Conservation (phyloP, 257 asterid species). For the Gardenia jasminoides region DNA sequence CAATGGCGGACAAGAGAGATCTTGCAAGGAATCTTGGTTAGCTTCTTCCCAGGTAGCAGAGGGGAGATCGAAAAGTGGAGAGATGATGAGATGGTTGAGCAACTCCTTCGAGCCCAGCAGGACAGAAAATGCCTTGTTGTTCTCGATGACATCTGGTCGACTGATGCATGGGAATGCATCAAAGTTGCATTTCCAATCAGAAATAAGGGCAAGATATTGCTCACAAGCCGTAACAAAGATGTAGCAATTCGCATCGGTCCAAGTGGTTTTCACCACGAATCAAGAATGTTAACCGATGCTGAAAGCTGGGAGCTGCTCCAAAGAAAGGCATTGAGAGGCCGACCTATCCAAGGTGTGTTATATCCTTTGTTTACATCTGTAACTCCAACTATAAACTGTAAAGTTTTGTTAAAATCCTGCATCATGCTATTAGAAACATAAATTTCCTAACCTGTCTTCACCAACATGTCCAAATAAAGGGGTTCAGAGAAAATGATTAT, state of each 20-base stretch:
- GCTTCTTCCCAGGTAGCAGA: neutral
- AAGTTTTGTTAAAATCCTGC: no score
- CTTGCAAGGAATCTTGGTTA: neutral
- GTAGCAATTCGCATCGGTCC: neutral
- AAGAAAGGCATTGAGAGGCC: neutral
- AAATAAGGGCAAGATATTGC: neutral
- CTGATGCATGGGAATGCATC: constrained; percentile 1
- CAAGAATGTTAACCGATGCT: no score
- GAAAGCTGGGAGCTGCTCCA: constrained; percentile 8
- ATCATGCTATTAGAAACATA: no score
- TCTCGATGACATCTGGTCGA: neutral
- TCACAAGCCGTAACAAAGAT: neutral
- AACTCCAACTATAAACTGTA: no score
- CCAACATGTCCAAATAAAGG: no score
- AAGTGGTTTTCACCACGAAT: neutral
- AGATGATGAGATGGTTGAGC: neutral
- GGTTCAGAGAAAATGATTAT: no score
- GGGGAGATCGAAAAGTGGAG: neutral
- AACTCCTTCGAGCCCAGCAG: neutral
- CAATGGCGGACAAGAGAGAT: neutral
- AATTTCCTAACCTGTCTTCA: no score
- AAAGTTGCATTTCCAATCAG: neutral
- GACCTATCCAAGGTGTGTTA: no score
- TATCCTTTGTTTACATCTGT: no score
- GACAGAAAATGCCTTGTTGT: neutral